Conservation (phyloP, 2,329 filamentous ascomycete species). For the Westerdykella ornata region DNA sequence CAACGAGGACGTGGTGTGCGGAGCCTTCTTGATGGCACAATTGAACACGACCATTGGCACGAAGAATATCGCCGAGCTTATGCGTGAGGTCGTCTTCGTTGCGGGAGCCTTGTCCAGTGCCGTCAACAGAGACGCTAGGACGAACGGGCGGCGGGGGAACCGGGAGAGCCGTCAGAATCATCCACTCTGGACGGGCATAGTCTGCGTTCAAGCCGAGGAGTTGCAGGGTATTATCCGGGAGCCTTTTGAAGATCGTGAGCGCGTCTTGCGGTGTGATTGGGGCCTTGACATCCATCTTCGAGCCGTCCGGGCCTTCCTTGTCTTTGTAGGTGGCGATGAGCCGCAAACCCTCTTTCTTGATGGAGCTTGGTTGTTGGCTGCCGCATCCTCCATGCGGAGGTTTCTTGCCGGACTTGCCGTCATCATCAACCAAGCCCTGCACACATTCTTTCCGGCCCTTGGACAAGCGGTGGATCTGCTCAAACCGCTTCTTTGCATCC, state of each 20-base stretch:
- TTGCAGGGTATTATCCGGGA: slow-evolving; percentile 71
- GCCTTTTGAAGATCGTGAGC: slow-evolving; percentile 77
- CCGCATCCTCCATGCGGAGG: slow-evolving; percentile 80
- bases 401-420: slow-evolving; percentile 45
- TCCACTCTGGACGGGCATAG: slow-evolving; percentile 96
- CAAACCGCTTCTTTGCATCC: slow-evolving; percentile 92
- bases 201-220: slow-evolving; percentile 90
- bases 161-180: slow-evolving; percentile 90
- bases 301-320: slow-evolving; percentile 66
- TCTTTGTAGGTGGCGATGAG: slow-evolving; percentile 70
- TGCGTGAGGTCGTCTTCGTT: slow-evolving; percentile 99
- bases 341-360: slow-evolving; percentile 80
- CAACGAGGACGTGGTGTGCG: slow-evolving; percentile 79
- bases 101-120: slow-evolving; percentile 82
- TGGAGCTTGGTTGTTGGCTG: slow-evolving; percentile 71
- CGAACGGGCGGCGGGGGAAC: slow-evolving; percentile 94
- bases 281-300: slow-evolving; percentile 61
- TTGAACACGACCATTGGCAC: slow-evolving; percentile 90
- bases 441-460: slow-evolving; percentile 84
- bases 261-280: slow-evolving; percentile 77
- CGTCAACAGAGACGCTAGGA: slow-evolving; percentile 94
- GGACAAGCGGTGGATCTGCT: slow-evolving; percentile 84
- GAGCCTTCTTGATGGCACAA: slow-evolving; percentile 87
- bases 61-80: slow-evolving; percentile 97
- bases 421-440: slow-evolving; percentile 62